Evolutionary conservation across 768 basidiomycete genomes (phyloP), one percentile per base, ranked within the genome.

Genomic region (Leccinum disarticulatum): DNA sequence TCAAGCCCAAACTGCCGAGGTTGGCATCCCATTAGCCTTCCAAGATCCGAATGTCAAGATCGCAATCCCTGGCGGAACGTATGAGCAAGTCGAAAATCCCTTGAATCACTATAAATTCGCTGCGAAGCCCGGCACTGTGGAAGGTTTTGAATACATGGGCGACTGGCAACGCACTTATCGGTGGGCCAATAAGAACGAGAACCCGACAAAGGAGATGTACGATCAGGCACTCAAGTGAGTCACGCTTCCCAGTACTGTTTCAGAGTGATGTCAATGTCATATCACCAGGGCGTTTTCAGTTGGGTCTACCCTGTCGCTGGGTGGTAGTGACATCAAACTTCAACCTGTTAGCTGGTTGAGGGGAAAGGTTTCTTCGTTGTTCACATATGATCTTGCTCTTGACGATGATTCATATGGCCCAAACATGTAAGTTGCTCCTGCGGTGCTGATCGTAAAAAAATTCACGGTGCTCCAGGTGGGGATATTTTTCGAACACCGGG

Each of bases 291-390:
- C 58, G 15, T 68, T 56, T 13, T 54, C 57, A 2, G 46, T 13
- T 6, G 64, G 58, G 46, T 28, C 19, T n/a, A 50, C 4, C 3
- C 19, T 64, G 1, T 0, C 22, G 3, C 6, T 66, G 19, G 53
- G 10, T 31, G 51, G 27, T 11, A 0, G 0, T 0, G 0, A 9
- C 1, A 19, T 50, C 19, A 2, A 7, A 1, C n/a, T 60, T 3
- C 10, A 22, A 10, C 64, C 66, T 27, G 52, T 65, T 3, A 19
- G 14, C 49, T 62, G 66, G 66, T 60, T 67, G 3, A 68, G 66
- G 49, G 30, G 1, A 35, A 67, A 67, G 31, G 49, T 67, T 3
- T 52, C 58, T n/a, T 56, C 22, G 30, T 43, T 67, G 9, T 67
- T 67, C 15, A 59, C 56, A 3, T 67, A 65, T 19, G 60, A 64